A percentile compares a stretch with the other conserved stretches of the same genome.
These are phyloP conservation scores for Alternaria alternata DNA, from an alignment of 2,329 filamentous ascomycete genomes.

Conservation along the genomic window DNA sequence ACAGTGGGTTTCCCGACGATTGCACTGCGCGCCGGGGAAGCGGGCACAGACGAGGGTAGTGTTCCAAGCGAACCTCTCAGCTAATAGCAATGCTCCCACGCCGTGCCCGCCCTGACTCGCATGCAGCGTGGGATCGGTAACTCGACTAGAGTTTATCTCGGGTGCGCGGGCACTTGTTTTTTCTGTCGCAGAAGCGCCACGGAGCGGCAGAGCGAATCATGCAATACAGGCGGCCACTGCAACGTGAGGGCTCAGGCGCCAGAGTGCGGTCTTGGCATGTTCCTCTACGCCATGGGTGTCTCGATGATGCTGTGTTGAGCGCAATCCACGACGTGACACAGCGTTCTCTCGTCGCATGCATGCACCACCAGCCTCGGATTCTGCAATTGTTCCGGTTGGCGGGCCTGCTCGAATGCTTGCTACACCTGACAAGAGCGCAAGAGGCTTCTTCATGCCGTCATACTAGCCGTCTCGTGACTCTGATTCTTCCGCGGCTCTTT, in stretches of 20 bases:
- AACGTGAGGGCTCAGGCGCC: slow-evolving; percentile 39
- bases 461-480: slow-evolving; percentile 13
- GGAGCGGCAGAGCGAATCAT: slow-evolving; percentile 40
- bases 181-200: slow-evolving; percentile 40
- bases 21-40: slow-evolving; percentile 38
- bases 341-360: slow-evolving; percentile 23
- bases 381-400: slow-evolving; percentile 31
- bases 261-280: slow-evolving; percentile 21
- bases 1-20: slow-evolving; percentile 7
- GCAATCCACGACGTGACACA: slow-evolving; percentile 37
- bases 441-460: slow-evolving; percentile 10
- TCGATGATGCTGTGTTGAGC: slow-evolving; percentile 28
- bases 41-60: slow-evolving; percentile 31
- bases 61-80: slow-evolving; percentile 35
- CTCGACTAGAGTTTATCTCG: slow-evolving; percentile 25
- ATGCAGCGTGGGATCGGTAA: slow-evolving; percentile 33
- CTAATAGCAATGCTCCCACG: slow-evolving; percentile 24
- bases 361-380: slow-evolving; percentile 37
- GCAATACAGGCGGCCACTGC: slow-evolving; percentile 35
- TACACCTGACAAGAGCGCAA: slow-evolving; percentile 2
- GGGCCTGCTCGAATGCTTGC: slow-evolving; percentile 13
- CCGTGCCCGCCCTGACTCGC: slow-evolving; percentile 31
- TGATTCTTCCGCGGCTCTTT: slow-evolving; percentile 10
- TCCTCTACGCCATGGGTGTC: slow-evolving; percentile 32
- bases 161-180: slow-evolving; percentile 41